Percentiles rank a stretch among this genome's conserved stretches.
phyloP scores from a whole-genome alignment of 2,329 filamentous ascomycete species.

The Phialocephala subalpina region DNA sequence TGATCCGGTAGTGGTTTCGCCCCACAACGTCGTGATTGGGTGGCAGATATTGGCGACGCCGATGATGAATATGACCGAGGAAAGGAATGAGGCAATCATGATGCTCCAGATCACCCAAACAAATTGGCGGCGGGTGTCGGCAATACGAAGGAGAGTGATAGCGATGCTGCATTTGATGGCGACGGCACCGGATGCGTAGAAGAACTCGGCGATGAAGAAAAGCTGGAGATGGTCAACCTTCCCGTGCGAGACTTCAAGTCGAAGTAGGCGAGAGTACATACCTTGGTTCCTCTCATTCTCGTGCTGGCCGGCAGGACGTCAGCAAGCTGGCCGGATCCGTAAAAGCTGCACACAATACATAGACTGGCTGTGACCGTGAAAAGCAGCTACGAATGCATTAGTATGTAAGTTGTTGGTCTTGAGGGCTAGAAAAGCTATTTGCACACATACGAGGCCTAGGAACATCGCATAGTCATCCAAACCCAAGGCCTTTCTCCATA shows the following conservation, averaged over 20 bases:
- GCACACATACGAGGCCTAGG: conserved; percentile 36
- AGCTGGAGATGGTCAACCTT: conserved; percentile 33
- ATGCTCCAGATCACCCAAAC: conserved; percentile 40
- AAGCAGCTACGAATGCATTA: conserved; percentile 33
- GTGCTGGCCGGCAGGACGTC: conserved; percentile 22
- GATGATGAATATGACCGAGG: conserved; percentile 42
- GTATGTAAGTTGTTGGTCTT: conserved; percentile 6
- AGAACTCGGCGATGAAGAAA: conserved; percentile 49
- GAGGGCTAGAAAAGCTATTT: not conserved
- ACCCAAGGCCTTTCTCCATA: conserved; percentile 40
- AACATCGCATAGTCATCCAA: conserved; percentile 41
- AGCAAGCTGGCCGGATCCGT: conserved; percentile 40
- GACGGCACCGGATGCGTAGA: conserved; percentile 46
- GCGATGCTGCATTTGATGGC: conserved; percentile 44
- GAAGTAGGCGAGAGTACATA: conserved; percentile 17
- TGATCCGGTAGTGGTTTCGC: conserved; percentile 39
- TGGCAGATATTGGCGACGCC: conserved; percentile 44
- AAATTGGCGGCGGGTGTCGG: conserved; percentile 41
- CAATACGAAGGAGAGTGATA: conserved; percentile 44
- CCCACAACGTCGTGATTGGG: conserved; percentile 44
- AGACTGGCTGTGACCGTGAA: conserved; percentile 39
- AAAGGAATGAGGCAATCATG: conserved; percentile 34
- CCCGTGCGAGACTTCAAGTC: not conserved
- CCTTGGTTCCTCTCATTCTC: conserved; percentile 37
- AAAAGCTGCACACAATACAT: conserved; percentile 41